A percentile compares a stretch with the other conserved stretches of the same genome.
These are phyloP conservation scores for Trichophyton mentagrophytes DNA, from an alignment of 2,329 filamentous ascomycete genomes.

Conservation along the genomic window DNA sequence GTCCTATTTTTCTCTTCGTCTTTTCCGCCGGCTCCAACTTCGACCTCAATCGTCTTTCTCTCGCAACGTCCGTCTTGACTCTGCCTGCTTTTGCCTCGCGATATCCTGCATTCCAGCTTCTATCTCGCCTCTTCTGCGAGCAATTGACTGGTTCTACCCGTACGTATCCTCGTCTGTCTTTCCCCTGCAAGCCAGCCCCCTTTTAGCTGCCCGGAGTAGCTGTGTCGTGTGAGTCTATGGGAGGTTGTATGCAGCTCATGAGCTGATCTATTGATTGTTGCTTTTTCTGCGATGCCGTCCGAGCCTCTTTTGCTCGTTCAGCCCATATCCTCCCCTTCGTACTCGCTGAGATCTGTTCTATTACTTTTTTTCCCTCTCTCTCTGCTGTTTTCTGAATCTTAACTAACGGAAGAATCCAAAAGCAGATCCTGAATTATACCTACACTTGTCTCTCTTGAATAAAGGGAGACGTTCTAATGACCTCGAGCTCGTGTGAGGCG, in stretches of 20 bases:
- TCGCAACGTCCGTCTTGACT: background rate
- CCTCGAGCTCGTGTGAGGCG: slow-evolving; percentile 13
- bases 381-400: background rate
- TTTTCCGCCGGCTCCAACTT: background rate
- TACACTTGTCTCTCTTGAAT: background rate
- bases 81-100: background rate
- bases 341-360: background rate
- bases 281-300: background rate
- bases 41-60: background rate
- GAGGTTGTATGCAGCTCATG: slow-evolving; percentile 2
- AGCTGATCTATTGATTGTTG: slow-evolving; percentile 2
- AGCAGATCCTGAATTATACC: background rate
- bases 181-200: background rate
- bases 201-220: background rate
- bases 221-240: slow-evolving; percentile 1
- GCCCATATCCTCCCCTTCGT: background rate
- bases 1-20: slow-evolving; percentile 2
- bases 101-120: background rate
- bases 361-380: background rate
- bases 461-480: slow-evolving; percentile 14
- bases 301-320: background rate
- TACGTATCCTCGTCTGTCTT: background rate
- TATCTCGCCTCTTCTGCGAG: background rate
- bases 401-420: background rate
- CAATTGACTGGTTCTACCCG: background rate